Percentiles rank a stretch among this genome's conserved stretches.
phyloP scores from a whole-genome alignment of 2,329 filamentous ascomycete species.

The Aspergillus pseudoviridinutans region DNA sequence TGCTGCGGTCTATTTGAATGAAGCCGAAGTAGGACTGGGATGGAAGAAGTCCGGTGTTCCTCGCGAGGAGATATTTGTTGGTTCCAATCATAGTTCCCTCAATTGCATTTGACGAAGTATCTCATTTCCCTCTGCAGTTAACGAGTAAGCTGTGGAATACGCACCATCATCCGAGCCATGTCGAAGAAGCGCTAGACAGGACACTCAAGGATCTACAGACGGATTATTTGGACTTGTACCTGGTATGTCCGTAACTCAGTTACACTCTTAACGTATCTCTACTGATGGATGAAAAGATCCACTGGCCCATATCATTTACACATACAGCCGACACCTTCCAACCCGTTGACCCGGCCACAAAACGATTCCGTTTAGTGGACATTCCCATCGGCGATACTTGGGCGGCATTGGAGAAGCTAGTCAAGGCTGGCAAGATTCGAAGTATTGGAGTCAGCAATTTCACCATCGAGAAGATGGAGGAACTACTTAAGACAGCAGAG shows the following conservation, averaged over 20 bases:
- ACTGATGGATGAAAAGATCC: conserved; percentile 22
- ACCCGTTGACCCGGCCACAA: conserved; percentile 22
- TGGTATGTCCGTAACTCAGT: conserved; percentile 31
- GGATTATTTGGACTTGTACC: conserved; percentile 52
- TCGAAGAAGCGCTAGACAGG: conserved; percentile 48
- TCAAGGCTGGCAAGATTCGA: conserved; percentile 30
- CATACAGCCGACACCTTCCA: conserved; percentile 26
- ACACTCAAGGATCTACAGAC: conserved; percentile 49
- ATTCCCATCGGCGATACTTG: conserved; percentile 31
- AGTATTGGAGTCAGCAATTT: conserved; percentile 38
- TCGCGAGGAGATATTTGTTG: conserved; percentile 30
- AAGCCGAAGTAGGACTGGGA: conserved; percentile 29
- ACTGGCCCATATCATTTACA: conserved; percentile 32
- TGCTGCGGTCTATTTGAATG: conserved; percentile 39
- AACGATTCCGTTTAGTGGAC: conserved; percentile 25
- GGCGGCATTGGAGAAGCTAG: conserved; percentile 33
- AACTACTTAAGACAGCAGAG: conserved; percentile 38
- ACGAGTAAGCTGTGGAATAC: conserved; percentile 60
- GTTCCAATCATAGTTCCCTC: conserved; percentile 15
- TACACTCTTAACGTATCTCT: conserved; percentile 2
- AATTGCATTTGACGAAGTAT: neutral
- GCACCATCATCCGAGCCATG: conserved; percentile 47
- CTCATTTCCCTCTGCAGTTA: conserved; percentile 30
- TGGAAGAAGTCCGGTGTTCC: conserved; percentile 32
- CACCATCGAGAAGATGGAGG: conserved; percentile 34